phyloP scores from a whole-genome alignment of 2,329 filamentous ascomycete species.

The Periconia sp. region DNA sequence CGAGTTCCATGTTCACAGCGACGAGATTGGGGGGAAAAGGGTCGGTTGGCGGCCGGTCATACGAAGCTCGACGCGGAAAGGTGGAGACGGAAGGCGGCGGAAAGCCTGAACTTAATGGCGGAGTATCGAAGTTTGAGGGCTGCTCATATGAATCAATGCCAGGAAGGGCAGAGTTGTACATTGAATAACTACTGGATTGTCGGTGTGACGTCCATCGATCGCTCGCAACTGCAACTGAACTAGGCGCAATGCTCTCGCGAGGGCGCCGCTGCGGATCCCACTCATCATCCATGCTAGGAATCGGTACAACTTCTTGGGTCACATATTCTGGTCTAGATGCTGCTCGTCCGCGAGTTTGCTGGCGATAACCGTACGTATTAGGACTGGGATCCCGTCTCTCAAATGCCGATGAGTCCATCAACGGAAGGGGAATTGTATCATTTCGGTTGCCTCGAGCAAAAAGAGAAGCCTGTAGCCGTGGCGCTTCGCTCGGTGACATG shows the following conservation, averaged over 20 bases:
- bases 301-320: background rate
- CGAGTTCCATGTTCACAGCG: slow-evolving; percentile 31
- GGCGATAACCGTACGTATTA: slow-evolving; percentile 15
- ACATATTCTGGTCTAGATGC: slow-evolving; percentile 1
- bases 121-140: background rate
- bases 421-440: slow-evolving; percentile 26
- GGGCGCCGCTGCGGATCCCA: slow-evolving; percentile 1
- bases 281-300: slow-evolving; percentile 1
- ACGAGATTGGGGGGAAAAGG: slow-evolving; percentile 19
- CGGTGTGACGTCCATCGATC: background rate
- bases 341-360: background rate
- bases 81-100: slow-evolving; percentile 15
- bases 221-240: slow-evolving; percentile 1
- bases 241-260: background rate
- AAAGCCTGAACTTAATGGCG: background rate
- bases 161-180: slow-evolving; percentile 1
- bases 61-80: slow-evolving; percentile 13
- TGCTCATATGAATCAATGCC: slow-evolving; percentile 1
- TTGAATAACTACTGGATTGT: background rate
- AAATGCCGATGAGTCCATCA: slow-evolving; percentile 18
- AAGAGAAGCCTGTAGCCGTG: slow-evolving; percentile 36
- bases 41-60: slow-evolving; percentile 14
- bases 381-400: slow-evolving; percentile 33
- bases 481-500: slow-evolving; percentile 32
- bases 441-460: slow-evolving; percentile 33